These are phyloP conservation scores for Paecilomyces formosus DNA, from an alignment of 2,329 filamentous ascomycete genomes.

Conservation along the genomic window DNA sequence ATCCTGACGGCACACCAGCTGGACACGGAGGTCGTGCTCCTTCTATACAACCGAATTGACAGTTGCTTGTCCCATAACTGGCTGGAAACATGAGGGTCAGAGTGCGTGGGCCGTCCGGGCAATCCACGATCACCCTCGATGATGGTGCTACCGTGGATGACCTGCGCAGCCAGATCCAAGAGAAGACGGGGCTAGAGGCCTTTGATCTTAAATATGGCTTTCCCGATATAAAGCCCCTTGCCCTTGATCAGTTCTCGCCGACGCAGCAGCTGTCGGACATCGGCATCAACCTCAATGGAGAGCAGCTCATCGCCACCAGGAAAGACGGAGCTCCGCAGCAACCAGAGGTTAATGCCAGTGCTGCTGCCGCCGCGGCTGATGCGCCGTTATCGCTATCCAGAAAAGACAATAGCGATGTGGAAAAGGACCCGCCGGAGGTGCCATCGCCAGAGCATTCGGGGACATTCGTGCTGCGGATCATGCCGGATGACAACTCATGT, in stretches of 20 bases:
- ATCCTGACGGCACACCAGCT: neutral
- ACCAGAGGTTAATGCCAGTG: slow-evolving; percentile 4
- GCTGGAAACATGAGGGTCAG: slow-evolving; percentile 59
- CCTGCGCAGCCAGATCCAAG: slow-evolving; percentile 36
- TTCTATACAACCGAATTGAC: neutral
- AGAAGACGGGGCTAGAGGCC: slow-evolving; percentile 55
- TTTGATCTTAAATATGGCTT: slow-evolving; percentile 82
- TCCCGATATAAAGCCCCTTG: slow-evolving; percentile 61
- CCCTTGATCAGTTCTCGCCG: slow-evolving; percentile 47
- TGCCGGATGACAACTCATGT: slow-evolving; percentile 95
- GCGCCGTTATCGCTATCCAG: slow-evolving; percentile 29
- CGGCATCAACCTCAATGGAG: slow-evolving; percentile 57
- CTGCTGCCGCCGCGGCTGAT: slow-evolving; percentile 6
- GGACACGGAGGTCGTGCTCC: neutral
- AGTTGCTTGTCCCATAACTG: neutral
- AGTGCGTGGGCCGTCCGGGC: slow-evolving; percentile 66
- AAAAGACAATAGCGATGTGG: slow-evolving; percentile 33
- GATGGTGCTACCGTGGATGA: slow-evolving; percentile 52
- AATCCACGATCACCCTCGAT: slow-evolving; percentile 60
- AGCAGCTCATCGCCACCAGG: slow-evolving; percentile 58
- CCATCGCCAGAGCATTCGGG: slow-evolving; percentile 49
- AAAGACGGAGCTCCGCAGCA: slow-evolving; percentile 24
- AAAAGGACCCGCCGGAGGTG: slow-evolving; percentile 56
- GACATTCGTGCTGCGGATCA: slow-evolving; percentile 70
- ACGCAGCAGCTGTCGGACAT: slow-evolving; percentile 47